Percentiles rank a stretch among this genome's conserved stretches.
These are phyloP conservation scores for Candida piceae DNA, from an alignment of 805 yeast species.

Conservation along the genomic window DNA sequence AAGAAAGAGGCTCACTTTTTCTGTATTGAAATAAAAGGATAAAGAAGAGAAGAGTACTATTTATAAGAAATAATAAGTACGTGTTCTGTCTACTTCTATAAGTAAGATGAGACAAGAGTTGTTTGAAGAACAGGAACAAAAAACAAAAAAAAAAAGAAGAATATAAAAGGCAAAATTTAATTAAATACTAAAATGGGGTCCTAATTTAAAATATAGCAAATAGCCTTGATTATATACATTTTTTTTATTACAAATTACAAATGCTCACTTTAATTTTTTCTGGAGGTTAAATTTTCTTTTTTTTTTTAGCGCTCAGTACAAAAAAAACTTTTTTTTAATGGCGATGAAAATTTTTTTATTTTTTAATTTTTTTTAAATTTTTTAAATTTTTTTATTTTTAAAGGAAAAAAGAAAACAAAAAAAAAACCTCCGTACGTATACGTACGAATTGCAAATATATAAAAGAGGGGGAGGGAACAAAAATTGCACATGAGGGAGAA, in stretches of 20 bases:
- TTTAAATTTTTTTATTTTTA: too few relatives aligned
- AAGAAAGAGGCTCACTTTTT: too few relatives aligned
- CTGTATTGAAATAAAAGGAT: neutral
- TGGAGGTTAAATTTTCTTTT: neutral
- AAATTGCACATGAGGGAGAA: too few relatives aligned
- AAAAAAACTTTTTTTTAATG: too few relatives aligned
- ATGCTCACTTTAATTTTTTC: neutral
- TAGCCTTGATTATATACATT: neutral
- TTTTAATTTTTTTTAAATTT: too few relatives aligned
- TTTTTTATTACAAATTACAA: neutral
- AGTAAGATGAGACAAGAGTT: neutral
- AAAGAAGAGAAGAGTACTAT: neutral
- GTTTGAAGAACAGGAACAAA: neutral
- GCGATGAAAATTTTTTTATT: too few relatives aligned
- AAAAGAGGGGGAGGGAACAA: too few relatives aligned
- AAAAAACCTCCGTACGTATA: too few relatives aligned
- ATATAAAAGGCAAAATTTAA: neutral
- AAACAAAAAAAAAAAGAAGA: neutral
- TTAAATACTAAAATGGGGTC: neutral
- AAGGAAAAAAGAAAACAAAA: too few relatives aligned
- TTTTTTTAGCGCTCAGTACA: too few relatives aligned
- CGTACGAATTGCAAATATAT: too few relatives aligned
- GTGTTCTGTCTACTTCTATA: neutral
- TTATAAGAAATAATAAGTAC: neutral
- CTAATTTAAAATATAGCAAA: neutral